These are phyloP conservation scores for Hippophae rhamnoides DNA, from an alignment of 306 rosid species.

Conservation along the genomic window DNA sequence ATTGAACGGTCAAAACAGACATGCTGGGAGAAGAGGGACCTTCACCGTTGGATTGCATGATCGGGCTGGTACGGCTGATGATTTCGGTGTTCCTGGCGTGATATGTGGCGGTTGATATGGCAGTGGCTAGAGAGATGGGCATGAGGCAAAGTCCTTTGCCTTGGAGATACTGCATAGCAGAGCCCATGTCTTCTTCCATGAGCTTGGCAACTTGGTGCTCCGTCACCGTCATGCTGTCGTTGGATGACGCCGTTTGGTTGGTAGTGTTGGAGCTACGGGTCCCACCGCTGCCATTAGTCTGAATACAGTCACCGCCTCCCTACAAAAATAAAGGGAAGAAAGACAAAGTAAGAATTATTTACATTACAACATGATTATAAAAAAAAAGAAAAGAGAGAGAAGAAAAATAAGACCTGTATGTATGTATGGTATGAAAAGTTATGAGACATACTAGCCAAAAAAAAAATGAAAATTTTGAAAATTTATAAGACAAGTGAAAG, in stretches of 20 bases:
- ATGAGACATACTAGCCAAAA: not conserved
- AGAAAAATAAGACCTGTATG: not conserved
- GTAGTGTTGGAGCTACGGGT: constrained; percentile 16
- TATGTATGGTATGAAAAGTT: too few relatives aligned
- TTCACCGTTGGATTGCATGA: constrained; percentile 40
- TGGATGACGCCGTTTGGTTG: constrained; percentile 40
- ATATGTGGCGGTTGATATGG: constrained; percentile 82
- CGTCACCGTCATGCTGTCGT: constrained; percentile 65
- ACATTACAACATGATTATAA: not conserved
- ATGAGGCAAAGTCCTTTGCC: constrained; percentile 97
- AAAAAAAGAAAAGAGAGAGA: constrained; percentile 7
- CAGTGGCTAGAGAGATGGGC: constrained; percentile 94
- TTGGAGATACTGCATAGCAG: constrained; percentile 96
- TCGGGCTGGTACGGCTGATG: constrained; percentile 3
- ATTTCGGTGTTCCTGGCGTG: constrained; percentile 52
- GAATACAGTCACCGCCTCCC: constrained; percentile 74
- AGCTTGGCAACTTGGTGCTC: constrained; percentile 94
- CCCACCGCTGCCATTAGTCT: constrained; percentile 31
- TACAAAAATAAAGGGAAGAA: constrained; percentile 7
- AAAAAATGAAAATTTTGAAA: constrained; percentile 2
- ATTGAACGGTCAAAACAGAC: constrained; percentile 73
- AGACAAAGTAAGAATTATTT: constrained; percentile 9
- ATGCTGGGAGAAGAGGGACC: constrained; percentile 84
- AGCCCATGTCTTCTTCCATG: constrained; percentile 96
- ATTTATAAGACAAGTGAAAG: not conserved